Evolutionary conservation across 805 yeast species (phyloP).

Genomic region (Ogataea sp.): DNA sequence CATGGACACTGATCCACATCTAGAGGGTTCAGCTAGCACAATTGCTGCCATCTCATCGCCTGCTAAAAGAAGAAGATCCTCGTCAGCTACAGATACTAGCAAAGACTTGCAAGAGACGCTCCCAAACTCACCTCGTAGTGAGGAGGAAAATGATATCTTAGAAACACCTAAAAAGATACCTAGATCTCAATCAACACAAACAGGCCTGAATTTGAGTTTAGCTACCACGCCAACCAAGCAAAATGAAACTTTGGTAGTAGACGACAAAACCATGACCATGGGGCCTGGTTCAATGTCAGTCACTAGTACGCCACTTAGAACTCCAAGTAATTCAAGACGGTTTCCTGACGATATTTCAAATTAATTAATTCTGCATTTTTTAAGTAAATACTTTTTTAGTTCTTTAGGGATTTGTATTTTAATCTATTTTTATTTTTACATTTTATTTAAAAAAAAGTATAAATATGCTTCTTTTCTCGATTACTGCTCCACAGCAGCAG

Average conservation of each 20-base stretch:
- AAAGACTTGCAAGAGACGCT: too few species aligned
- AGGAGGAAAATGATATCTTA: too few species aligned
- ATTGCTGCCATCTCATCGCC: not conserved
- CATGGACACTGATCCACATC: not conserved
- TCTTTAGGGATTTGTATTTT: not conserved
- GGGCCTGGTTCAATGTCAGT: not conserved
- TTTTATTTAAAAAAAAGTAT: not conserved
- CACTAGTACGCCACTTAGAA: slow-evolving; percentile 2
- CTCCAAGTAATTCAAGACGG: slow-evolving; percentile 2
- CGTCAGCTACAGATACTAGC: not conserved
- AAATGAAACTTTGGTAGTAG: not conserved
- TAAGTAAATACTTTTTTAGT: not conserved
- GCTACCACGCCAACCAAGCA: not conserved
- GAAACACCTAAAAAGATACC: too few species aligned
- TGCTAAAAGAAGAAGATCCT: slow-evolving; percentile 1
- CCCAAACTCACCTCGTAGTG: too few species aligned
- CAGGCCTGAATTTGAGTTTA: too few species aligned
- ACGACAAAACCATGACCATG: not conserved
- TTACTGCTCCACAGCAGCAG: not conserved
- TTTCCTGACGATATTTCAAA: slow-evolving; percentile 12
- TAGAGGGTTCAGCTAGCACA: not conserved
- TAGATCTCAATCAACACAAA: too few species aligned
- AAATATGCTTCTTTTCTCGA: not conserved
- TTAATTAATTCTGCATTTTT: not conserved
- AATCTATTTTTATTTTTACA: not conserved